These are phyloP conservation scores for Calocera viscosa DNA, from an alignment of 768 basidiomycete species.

Conservation along the genomic window DNA sequence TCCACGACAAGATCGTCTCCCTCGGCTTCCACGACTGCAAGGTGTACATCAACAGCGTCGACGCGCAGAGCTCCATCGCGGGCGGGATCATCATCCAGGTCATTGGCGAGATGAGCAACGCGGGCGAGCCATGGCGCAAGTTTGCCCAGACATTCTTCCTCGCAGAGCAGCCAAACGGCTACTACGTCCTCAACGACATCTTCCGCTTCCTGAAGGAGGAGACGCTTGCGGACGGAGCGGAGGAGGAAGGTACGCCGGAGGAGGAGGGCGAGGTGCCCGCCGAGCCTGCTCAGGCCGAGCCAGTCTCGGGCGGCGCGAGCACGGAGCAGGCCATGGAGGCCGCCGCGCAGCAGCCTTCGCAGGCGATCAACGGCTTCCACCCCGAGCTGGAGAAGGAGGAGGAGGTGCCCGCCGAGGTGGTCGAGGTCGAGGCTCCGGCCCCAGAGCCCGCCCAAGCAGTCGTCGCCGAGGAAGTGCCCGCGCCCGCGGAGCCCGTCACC, in stretches of 20 bases:
- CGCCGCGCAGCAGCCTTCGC: slow-evolving; percentile 33
- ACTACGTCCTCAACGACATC: slow-evolving; percentile 99
- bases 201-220: slow-evolving; percentile 99
- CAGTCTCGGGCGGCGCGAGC: slow-evolving; percentile 22
- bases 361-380: slow-evolving; percentile 35
- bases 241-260: slow-evolving; percentile 35
- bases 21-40: slow-evolving; percentile 95
- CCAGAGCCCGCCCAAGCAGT: not conserved
- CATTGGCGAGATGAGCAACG: slow-evolving; percentile 97
- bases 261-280: slow-evolving; percentile 26
- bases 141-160: slow-evolving; percentile 99
- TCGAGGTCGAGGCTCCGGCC: slow-evolving; percentile 23
- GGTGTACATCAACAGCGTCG: slow-evolving; percentile 97
- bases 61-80: slow-evolving; percentile 87
- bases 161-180: slow-evolving; percentile 96
- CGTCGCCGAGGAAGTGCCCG: slow-evolving; percentile 24
- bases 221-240: slow-evolving; percentile 64
- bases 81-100: slow-evolving; percentile 98
- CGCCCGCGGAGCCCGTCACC: slow-evolving; percentile 21
- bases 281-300: slow-evolving; percentile 19
- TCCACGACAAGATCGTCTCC: slow-evolving; percentile 88
- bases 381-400: slow-evolving; percentile 28
- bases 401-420: slow-evolving; percentile 24
- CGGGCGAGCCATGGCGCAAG: slow-evolving; percentile 84
- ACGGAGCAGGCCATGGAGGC: slow-evolving; percentile 22